phyloP scores from a whole-genome alignment of 352 stramenopile genomes.

The Plasmopara muralis region DNA sequence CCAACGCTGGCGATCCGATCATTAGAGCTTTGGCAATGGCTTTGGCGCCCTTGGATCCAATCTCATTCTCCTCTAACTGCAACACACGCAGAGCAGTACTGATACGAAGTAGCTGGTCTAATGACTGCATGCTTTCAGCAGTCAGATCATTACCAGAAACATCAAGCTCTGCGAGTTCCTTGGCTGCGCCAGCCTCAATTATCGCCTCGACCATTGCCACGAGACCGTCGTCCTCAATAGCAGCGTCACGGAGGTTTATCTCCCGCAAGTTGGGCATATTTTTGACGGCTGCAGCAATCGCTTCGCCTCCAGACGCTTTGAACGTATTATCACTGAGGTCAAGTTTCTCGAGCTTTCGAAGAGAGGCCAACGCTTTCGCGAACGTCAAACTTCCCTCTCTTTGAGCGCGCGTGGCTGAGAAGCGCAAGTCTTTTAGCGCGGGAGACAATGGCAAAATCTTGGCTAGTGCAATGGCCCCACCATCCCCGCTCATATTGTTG shows the following conservation, averaged over 20 bases:
- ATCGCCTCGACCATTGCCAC: slow-evolving; percentile 77
- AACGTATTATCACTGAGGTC: slow-evolving; percentile 95
- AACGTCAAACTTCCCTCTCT: slow-evolving; percentile 84
- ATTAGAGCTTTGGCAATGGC: slow-evolving; percentile 65
- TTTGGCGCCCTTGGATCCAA: slow-evolving; percentile 79
- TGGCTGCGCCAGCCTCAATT: slow-evolving; percentile 23
- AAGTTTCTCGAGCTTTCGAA: slow-evolving; percentile 74
- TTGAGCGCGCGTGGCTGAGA: slow-evolving; percentile 89
- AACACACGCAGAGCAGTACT: slow-evolving; percentile 69
- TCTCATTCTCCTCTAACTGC: slow-evolving; percentile 91
- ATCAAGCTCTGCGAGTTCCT: slow-evolving; percentile 70
- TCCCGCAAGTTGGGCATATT: slow-evolving; percentile 64
- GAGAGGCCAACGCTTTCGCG: slow-evolving; percentile 61
- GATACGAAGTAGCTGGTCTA: slow-evolving; percentile 41
- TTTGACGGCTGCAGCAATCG: slow-evolving; percentile 82
- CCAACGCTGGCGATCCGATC: slow-evolving; percentile 37
- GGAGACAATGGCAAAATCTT: slow-evolving; percentile 84
- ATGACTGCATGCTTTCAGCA: slow-evolving; percentile 38
- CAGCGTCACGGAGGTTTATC: slow-evolving; percentile 88
- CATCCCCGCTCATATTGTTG: slow-evolving; percentile 96
- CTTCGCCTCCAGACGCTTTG: slow-evolving; percentile 69
- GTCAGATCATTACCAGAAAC: slow-evolving; percentile 93
- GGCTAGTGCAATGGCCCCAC: slow-evolving; percentile 82
- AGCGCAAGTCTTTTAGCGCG: slow-evolving; percentile 85
- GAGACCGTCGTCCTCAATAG: slow-evolving; percentile 87